Conservation (phyloP, 2,329 filamentous ascomycete genomes). For the Ascochyta pisi region DNA sequence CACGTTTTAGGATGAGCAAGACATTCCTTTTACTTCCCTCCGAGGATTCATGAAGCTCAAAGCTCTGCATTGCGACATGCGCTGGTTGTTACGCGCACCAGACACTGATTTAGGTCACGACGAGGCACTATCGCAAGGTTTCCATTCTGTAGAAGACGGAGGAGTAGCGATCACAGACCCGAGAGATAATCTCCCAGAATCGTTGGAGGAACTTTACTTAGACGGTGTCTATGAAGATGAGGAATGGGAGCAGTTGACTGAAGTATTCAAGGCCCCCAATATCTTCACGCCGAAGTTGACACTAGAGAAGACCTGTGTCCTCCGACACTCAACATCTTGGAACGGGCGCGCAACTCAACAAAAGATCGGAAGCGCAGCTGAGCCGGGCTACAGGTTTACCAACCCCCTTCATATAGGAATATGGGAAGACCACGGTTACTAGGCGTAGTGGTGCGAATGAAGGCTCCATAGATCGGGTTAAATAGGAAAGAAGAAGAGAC, state of each 20-base stretch:
- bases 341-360: neutral
- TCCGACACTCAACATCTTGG: neutral
- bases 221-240: neutral
- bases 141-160: neutral
- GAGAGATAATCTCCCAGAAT: slow-evolving; percentile 7
- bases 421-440: neutral
- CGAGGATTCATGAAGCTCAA: slow-evolving; percentile 4
- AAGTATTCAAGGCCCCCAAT: neutral
- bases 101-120: neutral
- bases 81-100: neutral
- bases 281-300: slow-evolving; percentile 4
- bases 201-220: slow-evolving; percentile 10
- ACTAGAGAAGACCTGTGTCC: slow-evolving; percentile 1
- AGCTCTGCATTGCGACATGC: slow-evolving; percentile 3
- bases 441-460: neutral
- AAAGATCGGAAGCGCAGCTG: neutral
- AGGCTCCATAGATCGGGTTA: too few species aligned
- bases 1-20: neutral
- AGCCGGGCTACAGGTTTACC: neutral
- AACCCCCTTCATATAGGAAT: neutral
- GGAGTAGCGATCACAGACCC: neutral
- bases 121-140: neutral
- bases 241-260: neutral
- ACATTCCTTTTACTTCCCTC: neutral
- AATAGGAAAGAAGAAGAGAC: too few species aligned